Evolutionary conservation across 352 stramenopile species (phyloP), one percentile per base, ranked within the genome.

Genomic region (Thalassiosira exigua): DNA sequence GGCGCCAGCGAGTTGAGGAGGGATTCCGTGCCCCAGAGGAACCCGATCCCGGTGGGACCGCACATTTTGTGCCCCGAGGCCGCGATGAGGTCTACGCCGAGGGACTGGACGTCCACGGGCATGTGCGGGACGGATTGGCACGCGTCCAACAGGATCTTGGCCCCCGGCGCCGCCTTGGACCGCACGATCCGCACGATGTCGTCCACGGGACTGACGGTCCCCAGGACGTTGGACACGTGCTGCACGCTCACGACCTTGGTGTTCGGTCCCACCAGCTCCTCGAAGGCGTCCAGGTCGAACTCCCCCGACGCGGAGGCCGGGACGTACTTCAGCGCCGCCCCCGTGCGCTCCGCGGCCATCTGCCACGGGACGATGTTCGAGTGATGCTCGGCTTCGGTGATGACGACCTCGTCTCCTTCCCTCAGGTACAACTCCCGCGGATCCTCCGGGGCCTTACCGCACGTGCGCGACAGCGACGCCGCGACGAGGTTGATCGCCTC

Each of bases 361-460:
- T 96, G 92, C 93, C 93, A 96, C 9, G 93, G 93, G 11, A 96
- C 90, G 39, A 96, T 87, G 77, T 96, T 96, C 41, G 87, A 91
- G 86, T 96, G 93, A 87, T 96, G 93, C 80, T 96, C 93, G 51
- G 92, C 84, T 64, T 93, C 88, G 0, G 89, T 95, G 19, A 96
- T 85, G 3, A 96, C 64, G 61, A 96, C 94, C 74, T 96, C 92
- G 69, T 96, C 91, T 36, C 90, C 93, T 27, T 73, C 61, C 12
- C 67, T 22, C 11, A 94, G 44, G 46, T 84, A 81, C 9, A 79
- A 42, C 14, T 85, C 53, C 27, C 75, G 56, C 9, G 85, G 32
- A 70, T 76, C 75, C 14, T n/a, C n/a, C 1, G 46, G 66, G 0
- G 50, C 22, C 42, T 81, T 46, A 30, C 85, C 89, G 72, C 89